Conservation (phyloP, 2,329 filamentous ascomycete genomes). For the Lithohypha guttulata region DNA sequence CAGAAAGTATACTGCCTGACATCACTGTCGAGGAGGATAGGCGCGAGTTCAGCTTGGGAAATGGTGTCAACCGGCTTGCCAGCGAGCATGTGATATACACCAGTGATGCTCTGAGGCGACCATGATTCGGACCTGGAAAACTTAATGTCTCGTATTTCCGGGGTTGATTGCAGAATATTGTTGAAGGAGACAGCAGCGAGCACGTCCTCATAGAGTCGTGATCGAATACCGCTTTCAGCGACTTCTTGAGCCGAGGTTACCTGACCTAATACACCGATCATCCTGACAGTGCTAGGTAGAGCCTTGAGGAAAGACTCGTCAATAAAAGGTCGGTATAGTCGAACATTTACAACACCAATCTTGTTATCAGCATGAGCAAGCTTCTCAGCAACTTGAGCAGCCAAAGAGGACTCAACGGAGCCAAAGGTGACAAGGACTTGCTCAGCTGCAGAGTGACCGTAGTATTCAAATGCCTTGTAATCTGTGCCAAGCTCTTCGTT, state of each 20-base stretch:
- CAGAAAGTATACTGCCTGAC: slow-evolving; percentile 87
- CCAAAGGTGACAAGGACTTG: slow-evolving; percentile 86
- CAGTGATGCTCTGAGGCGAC: slow-evolving; percentile 41
- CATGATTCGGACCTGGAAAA: slow-evolving; percentile 65
- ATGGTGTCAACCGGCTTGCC: slow-evolving; percentile 36
- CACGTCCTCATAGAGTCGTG: slow-evolving; percentile 85
- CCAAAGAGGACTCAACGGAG: slow-evolving; percentile 77
- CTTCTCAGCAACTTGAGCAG: slow-evolving; percentile 65
- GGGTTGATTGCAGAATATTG: slow-evolving; percentile 51
- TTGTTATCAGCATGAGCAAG: slow-evolving; percentile 63
- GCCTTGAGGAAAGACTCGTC: slow-evolving; percentile 84
- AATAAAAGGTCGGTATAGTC: slow-evolving; percentile 87
- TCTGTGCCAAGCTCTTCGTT: slow-evolving; percentile 89
- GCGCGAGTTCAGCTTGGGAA: slow-evolving; percentile 29
- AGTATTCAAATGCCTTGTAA: slow-evolving; percentile 89
- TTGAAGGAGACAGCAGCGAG: slow-evolving; percentile 75
- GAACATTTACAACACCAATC: slow-evolving; percentile 81
- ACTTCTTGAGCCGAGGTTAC: slow-evolving; percentile 64
- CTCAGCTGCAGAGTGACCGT: slow-evolving; percentile 68
- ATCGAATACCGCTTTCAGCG: slow-evolving; percentile 64
- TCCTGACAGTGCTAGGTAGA: slow-evolving; percentile 64
- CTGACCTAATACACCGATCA: slow-evolving; percentile 79
- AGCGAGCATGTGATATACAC: slow-evolving; percentile 36
- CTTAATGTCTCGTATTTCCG: slow-evolving; percentile 70
- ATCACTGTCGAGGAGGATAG: slow-evolving; percentile 35